Conservation (phyloP, 1,139 yeast genomes). For the Blastobotrys raffinosifermentans region DNA sequence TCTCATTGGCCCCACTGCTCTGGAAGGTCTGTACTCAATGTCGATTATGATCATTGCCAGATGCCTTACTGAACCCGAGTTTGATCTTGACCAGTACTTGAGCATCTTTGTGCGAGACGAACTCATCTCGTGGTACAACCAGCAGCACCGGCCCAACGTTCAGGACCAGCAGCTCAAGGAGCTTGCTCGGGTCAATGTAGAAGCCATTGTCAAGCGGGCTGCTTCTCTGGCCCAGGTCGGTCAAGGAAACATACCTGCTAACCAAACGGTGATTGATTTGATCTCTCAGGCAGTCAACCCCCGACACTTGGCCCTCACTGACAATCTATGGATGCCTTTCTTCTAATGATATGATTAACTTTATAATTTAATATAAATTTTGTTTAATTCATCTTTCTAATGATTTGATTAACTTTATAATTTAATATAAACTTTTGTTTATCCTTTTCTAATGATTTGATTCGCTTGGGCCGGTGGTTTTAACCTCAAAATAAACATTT, state of each 20-base stretch:
- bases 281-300: slow-evolving; percentile 97
- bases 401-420: neutral
- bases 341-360: slow-evolving; percentile 35
- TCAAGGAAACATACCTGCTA: slow-evolving; percentile 71
- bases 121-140: slow-evolving; percentile 85
- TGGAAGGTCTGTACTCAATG: slow-evolving; percentile 88
- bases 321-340: slow-evolving; percentile 95
- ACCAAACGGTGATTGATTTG: slow-evolving; percentile 85
- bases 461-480: too few relatives aligned
- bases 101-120: slow-evolving; percentile 94
- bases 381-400: slow-evolving; percentile 2
- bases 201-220: slow-evolving; percentile 65
- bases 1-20: slow-evolving; percentile 84
- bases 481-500: too few relatives aligned
- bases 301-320: slow-evolving; percentile 86
- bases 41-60: slow-evolving; percentile 81
- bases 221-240: slow-evolving; percentile 67
- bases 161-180: slow-evolving; percentile 80
- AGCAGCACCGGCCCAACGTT: slow-evolving; percentile 59
- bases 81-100: slow-evolving; percentile 68
- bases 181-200: slow-evolving; percentile 84
- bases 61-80: slow-evolving; percentile 85
- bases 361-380: slow-evolving; percentile 2
- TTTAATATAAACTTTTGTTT: too few relatives aligned
- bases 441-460: too few relatives aligned